Percentiles rank a stretch among this genome's conserved stretches.
Conservation (phyloP, 139 green algal genomes). For the Diplosphaera chodatii region DNA sequence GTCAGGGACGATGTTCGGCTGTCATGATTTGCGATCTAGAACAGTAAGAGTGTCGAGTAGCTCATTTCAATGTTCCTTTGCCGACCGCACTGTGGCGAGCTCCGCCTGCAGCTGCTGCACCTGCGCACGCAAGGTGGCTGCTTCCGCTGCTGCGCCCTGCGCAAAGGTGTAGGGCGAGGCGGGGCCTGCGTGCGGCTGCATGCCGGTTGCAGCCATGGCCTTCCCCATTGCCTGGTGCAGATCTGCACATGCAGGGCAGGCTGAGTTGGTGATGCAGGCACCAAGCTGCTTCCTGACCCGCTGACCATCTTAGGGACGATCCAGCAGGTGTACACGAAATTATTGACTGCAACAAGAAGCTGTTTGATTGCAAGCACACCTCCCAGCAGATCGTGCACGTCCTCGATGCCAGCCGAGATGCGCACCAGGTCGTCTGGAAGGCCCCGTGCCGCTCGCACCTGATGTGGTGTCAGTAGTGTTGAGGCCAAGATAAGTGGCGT, state of each 20-base stretch:
- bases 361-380: slow-evolving; percentile 4
- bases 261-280: too few relatives aligned
- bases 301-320: too few relatives aligned
- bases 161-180: neutral
- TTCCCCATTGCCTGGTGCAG: slow-evolving; percentile 54
- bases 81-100: neutral
- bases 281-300: too few relatives aligned
- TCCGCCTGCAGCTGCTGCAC: slow-evolving; percentile 4
- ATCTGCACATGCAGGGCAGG: too few relatives aligned
- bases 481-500: too few relatives aligned
- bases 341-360: too few relatives aligned
- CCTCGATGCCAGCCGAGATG: slow-evolving; percentile 88
- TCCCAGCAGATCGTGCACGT: slow-evolving; percentile 74
- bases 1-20: too few relatives aligned
- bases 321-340: too few relatives aligned
- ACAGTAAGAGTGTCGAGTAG: too few relatives aligned
- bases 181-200: neutral
- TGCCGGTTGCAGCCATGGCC: slow-evolving; percentile 20
- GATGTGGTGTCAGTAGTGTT: too few relatives aligned
- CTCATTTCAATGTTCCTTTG: neutral
- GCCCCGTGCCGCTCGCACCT: slow-evolving; percentile 58
- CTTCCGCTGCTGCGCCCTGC: neutral
- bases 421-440: slow-evolving; percentile 93
- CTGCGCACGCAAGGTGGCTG: slow-evolving; percentile 3
- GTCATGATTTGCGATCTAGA: too few relatives aligned